phyloP scores from a whole-genome alignment of 108 stramenopile genomes.

The Aurantiochytrium sp. region DNA sequence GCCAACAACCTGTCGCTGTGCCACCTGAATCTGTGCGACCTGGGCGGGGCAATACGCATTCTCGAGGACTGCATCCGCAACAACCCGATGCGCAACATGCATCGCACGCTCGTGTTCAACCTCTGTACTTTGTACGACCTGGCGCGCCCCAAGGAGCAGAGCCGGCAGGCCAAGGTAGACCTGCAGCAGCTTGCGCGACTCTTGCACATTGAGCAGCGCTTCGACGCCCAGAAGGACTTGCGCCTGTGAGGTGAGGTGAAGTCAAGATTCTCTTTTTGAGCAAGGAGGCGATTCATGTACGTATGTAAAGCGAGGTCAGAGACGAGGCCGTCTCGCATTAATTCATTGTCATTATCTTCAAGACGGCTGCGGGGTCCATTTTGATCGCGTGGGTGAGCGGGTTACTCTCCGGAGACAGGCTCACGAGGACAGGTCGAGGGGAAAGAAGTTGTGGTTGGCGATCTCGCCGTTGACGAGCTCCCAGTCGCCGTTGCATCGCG shows the following conservation, averaged over 20 bases:
- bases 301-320: too few species aligned
- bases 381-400: too few species aligned
- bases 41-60: background rate
- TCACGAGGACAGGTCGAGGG: too few species aligned
- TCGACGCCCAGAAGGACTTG: background rate
- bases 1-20: slow-evolving; percentile 12
- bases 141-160: background rate
- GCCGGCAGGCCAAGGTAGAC: slow-evolving; percentile 1
- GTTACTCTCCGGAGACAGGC: too few species aligned
- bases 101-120: slow-evolving; percentile 21
- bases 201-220: background rate
- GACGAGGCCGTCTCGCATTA: too few species aligned
- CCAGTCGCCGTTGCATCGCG: background rate
- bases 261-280: too few species aligned
- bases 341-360: too few species aligned
- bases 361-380: too few species aligned
- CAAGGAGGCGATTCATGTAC: too few species aligned
- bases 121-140: slow-evolving; percentile 12
- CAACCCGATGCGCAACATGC: background rate
- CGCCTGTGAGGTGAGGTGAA: background rate
- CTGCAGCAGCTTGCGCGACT: background rate
- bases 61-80: slow-evolving; percentile 16
- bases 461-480: background rate
- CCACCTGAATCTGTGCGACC: background rate
- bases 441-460: background rate